phyloP scores from a whole-genome alignment of 2,329 filamentous ascomycete genomes.

The Clonostachys solani region DNA sequence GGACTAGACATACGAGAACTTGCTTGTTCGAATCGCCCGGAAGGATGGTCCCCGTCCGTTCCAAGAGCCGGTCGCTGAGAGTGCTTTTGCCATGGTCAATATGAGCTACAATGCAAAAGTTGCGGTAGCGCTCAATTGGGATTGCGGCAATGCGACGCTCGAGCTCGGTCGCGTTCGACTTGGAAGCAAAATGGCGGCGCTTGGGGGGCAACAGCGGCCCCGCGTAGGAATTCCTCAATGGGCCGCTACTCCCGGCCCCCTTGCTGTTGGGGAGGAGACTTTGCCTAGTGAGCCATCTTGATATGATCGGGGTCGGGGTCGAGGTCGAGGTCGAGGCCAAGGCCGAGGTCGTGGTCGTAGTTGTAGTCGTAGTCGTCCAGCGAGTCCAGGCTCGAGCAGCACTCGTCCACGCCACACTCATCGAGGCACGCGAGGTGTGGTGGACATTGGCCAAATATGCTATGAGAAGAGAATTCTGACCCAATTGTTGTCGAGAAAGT shows the following conservation, averaged over 20 bases:
- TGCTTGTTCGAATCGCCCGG: slow-evolving; percentile 83
- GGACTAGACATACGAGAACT: slow-evolving; percentile 54
- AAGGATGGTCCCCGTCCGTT: slow-evolving; percentile 89
- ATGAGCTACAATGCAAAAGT: slow-evolving; percentile 98
- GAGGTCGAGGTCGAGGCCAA: no score
- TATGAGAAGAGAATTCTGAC: no score
- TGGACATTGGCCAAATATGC: neutral
- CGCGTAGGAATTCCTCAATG: no score
- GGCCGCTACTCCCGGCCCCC: no score
- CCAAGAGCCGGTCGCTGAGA: slow-evolving; percentile 84
- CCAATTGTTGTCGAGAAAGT: no score
- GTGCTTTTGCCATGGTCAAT: slow-evolving; percentile 99
- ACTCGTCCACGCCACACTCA: slow-evolving; percentile 27
- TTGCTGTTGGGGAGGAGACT: neutral
- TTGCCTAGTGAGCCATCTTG: slow-evolving; percentile 15
- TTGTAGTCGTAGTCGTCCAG: neutral
- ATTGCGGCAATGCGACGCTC: slow-evolving; percentile 63
- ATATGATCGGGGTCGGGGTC: slow-evolving; percentile 5
- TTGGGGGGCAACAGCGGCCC: no score
- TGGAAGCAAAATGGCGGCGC: slow-evolving; percentile 8
- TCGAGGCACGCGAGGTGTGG: slow-evolving; percentile 10
- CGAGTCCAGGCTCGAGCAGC: slow-evolving; percentile 29
- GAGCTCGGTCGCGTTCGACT: slow-evolving; percentile 23
- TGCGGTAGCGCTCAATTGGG: slow-evolving; percentile 76
- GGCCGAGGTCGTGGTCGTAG: slow-evolving; percentile 4